phyloP scores from a whole-genome alignment of 495 filamentous ascomycete species.

The Hypoxylon fuscum region DNA sequence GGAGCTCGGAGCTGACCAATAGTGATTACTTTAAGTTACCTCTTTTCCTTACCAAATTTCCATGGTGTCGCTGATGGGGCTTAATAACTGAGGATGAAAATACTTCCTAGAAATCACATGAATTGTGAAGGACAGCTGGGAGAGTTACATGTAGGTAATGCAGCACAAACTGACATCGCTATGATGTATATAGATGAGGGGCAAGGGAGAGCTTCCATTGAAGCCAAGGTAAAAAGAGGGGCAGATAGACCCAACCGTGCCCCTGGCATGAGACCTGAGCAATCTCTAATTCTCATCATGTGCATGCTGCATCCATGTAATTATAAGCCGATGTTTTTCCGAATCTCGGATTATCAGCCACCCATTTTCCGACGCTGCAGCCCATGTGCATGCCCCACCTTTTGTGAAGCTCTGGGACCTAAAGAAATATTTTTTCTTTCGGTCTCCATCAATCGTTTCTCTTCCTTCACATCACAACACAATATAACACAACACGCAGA shows the following conservation, averaged over 20 bases:
- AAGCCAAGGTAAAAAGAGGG: constrained; percentile 20
- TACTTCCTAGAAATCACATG: constrained; percentile 17
- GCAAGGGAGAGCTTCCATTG: constrained; percentile 9
- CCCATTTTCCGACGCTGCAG: constrained; percentile 27
- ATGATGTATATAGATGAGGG: constrained; percentile 38
- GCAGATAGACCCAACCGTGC: neutral
- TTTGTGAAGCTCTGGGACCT: constrained; percentile 10
- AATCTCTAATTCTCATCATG: neutral
- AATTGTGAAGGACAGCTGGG: constrained; percentile 1
- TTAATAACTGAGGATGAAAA: constrained; percentile 1
- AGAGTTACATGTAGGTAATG: constrained; percentile 11
- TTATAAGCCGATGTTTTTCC: constrained; percentile 8
- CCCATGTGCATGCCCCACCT: constrained; percentile 23
- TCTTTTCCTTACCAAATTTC: no score
- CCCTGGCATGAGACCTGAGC: neutral
- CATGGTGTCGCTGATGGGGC: constrained; percentile 4
- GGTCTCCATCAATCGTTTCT: constrained; percentile 8
- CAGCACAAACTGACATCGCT: constrained; percentile 24
- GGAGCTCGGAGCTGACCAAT: neutral
- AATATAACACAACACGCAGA: neutral
- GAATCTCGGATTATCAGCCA: constrained; percentile 15
- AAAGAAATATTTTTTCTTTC: constrained; percentile 37
- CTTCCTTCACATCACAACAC: constrained; percentile 16
- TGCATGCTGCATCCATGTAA: no score
- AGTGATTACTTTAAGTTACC: neutral